Percentiles rank a stretch among this genome's conserved stretches.
These are phyloP conservation scores for Skeletonema potamos DNA, from an alignment of 108 stramenopile species.

Conservation along the genomic window DNA sequence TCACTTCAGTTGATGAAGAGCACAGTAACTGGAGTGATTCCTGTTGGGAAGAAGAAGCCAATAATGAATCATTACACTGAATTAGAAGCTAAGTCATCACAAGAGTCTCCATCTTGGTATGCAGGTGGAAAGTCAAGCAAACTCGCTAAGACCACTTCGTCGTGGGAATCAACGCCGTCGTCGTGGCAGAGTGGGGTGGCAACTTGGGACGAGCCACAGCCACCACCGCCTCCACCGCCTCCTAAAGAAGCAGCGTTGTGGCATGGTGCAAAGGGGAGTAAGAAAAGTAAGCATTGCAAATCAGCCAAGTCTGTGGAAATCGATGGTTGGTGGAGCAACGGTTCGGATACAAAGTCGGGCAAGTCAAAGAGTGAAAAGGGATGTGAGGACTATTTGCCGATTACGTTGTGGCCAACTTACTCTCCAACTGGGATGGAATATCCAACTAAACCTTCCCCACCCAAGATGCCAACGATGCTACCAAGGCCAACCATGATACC, in stretches of 20 bases:
- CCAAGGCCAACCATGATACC: neutral
- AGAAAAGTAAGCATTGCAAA: neutral
- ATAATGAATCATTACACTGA: slow-evolving; percentile 3
- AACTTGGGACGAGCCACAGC: no score
- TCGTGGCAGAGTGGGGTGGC: neutral
- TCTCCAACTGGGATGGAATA: slow-evolving; percentile 1
- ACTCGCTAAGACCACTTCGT: neutral
- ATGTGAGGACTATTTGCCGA: neutral
- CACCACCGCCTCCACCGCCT: no score
- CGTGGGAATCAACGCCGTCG: neutral
- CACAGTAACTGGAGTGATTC: neutral
- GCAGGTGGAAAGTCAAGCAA: neutral
- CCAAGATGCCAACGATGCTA: neutral
- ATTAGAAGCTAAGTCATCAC: neutral
- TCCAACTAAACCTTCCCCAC: neutral
- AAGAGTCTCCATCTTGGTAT: neutral
- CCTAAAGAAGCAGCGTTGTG: neutral
- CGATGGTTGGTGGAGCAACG: neutral
- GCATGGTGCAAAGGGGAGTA: neutral
- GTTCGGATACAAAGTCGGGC: neutral
- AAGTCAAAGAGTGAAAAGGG: neutral
- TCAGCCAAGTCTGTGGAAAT: neutral
- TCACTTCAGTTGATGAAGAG: neutral
- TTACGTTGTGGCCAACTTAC: neutral
- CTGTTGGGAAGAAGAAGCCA: slow-evolving; percentile 20